Evolutionary conservation across 345 rosid species (phyloP).

Genomic region (Boechera retrofracta): DNA sequence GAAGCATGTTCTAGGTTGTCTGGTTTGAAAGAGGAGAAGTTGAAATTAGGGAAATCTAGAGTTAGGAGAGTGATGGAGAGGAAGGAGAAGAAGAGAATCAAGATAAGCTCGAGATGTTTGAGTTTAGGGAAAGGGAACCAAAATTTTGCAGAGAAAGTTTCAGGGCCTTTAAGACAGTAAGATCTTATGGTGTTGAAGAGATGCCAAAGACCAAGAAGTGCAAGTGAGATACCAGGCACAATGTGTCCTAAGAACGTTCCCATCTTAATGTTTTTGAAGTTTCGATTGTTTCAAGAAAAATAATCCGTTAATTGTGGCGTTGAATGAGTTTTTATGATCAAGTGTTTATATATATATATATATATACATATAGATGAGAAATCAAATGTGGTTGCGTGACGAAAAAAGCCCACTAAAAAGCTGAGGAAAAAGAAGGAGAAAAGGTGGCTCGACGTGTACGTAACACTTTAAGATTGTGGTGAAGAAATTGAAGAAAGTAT

Average conservation of each 20-base stretch:
- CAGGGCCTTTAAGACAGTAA: constrained; percentile 64
- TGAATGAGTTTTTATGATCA: constrained; percentile 19
- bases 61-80: constrained; percentile 61
- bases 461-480: constrained; percentile 27
- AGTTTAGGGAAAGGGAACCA: constrained; percentile 63
- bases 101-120: constrained; percentile 66
- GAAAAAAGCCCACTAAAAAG: constrained; percentile 32
- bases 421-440: constrained; percentile 26
- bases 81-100: constrained; percentile 61
- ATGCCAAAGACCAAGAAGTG: constrained; percentile 87
- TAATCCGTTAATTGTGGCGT: not conserved
- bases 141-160: constrained; percentile 54
- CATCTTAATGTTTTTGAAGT: constrained; percentile 46
- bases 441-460: constrained; percentile 34
- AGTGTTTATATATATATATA: not conserved
- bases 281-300: not conserved
- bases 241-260: constrained; percentile 79
- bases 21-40: constrained; percentile 56
- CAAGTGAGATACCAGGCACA: constrained; percentile 70
- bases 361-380: constrained; percentile 6
- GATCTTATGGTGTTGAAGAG: constrained; percentile 62
- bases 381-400: constrained; percentile 35
- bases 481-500: not conserved
- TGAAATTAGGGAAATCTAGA: constrained; percentile 62
- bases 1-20: constrained; percentile 83